phyloP scores from a whole-genome alignment of 768 basidiomycete genomes.

The Pleurotus ostreatus region DNA sequence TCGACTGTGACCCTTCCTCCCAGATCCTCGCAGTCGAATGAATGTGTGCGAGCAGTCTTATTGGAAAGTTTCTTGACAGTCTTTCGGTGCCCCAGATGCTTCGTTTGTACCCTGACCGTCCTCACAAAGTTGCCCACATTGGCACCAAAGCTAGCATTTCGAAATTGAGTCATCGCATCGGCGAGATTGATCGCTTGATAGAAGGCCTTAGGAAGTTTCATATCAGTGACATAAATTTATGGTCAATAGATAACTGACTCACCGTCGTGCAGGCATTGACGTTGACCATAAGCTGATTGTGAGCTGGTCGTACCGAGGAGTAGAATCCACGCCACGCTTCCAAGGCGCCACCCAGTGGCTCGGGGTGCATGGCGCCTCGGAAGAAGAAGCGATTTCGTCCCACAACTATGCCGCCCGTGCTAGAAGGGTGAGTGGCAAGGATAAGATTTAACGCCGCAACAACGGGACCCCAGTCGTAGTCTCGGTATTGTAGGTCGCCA shows the following conservation, averaged over 20 bases:
- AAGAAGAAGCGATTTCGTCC: slow-evolving; percentile 70
- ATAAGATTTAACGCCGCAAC: slow-evolving; percentile 65
- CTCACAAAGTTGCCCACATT: slow-evolving; percentile 58
- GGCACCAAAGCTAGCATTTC: slow-evolving; percentile 52
- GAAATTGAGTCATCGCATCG: slow-evolving; percentile 53
- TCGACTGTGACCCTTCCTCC: slow-evolving; percentile 55
- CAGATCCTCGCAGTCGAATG: slow-evolving; percentile 56
- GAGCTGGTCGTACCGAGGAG: slow-evolving; percentile 53
- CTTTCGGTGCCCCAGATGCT: slow-evolving; percentile 73
- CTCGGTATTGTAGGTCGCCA: slow-evolving; percentile 50
- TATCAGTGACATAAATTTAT: no score
- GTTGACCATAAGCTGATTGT: slow-evolving; percentile 59
- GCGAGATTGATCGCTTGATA: slow-evolving; percentile 64
- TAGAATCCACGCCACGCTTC: slow-evolving; percentile 58
- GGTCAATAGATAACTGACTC: slow-evolving; percentile 25
- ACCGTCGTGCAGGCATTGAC: slow-evolving; percentile 51
- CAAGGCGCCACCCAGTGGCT: slow-evolving; percentile 50
- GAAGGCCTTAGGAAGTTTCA: slow-evolving; percentile 43
- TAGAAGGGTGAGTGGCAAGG: slow-evolving; percentile 50
- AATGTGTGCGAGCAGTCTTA: slow-evolving; percentile 41
- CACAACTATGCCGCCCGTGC: slow-evolving; percentile 56
- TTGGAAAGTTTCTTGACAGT: slow-evolving; percentile 55
- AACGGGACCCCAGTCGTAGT: slow-evolving; percentile 53
- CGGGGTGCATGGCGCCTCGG: slow-evolving; percentile 40
- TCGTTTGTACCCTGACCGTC: slow-evolving; percentile 61